Conservation (phyloP, 208 protist genomes). For the Trypanosoma boissoni region DNA sequence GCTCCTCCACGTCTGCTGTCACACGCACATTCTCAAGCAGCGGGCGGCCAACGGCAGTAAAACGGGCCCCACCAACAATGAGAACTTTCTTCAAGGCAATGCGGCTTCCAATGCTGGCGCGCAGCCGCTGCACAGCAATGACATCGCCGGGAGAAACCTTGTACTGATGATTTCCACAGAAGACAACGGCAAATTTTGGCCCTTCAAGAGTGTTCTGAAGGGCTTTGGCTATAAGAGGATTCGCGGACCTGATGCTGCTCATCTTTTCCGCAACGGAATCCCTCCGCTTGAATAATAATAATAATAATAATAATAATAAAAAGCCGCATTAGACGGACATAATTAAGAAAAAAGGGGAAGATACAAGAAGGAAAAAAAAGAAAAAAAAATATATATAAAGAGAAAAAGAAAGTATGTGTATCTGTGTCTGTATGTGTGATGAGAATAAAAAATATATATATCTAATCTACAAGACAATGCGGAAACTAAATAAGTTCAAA, state of each 20-base stretch:
- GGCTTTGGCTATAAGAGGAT: constrained; percentile 39
- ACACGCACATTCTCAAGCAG: constrained; percentile 65
- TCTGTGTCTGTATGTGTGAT: too few species aligned
- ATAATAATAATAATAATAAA: background rate
- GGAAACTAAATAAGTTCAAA: too few species aligned
- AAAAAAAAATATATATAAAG: background rate
- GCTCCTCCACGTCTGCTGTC: constrained; percentile 85
- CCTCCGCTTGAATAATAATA: constrained; percentile 10
- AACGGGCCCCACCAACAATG: constrained; percentile 79
- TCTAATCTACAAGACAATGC: background rate
- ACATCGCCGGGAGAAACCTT: constrained; percentile 81
- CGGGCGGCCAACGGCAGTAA: constrained; percentile 87
- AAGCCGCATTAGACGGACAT: background rate
- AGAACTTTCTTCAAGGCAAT: constrained; percentile 89
- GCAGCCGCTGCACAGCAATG: constrained; percentile 81
- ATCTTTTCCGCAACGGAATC: background rate
- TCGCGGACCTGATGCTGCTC: constrained; percentile 32
- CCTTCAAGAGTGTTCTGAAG: constrained; percentile 55
- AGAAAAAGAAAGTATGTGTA: too few species aligned
- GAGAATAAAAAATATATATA: background rate
- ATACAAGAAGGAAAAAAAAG: background rate
- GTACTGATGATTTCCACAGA: constrained; percentile 88
- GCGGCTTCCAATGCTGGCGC: constrained; percentile 70
- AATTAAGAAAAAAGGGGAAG: background rate
- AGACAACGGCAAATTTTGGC: constrained; percentile 87